Evolutionary conservation across 2,329 filamentous ascomycete genomes (phyloP).

Genomic region (Aspergillus fumigatiaffinis): DNA sequence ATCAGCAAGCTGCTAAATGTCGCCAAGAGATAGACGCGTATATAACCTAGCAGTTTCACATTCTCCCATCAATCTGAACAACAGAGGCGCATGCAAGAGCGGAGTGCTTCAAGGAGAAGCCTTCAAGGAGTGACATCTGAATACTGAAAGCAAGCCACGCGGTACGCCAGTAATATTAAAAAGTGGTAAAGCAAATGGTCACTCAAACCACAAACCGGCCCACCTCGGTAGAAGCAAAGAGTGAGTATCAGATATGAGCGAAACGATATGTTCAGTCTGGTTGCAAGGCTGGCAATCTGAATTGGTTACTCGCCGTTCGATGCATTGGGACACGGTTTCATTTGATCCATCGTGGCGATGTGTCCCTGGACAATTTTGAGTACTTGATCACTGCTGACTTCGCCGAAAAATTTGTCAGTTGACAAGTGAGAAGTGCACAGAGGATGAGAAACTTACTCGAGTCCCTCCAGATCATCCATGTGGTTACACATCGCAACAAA

Average conservation of each 20-base stretch:
- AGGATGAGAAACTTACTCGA: constrained; percentile 55
- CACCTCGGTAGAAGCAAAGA: constrained; percentile 44
- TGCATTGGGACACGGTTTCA: background rate
- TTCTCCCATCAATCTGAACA: constrained; percentile 1
- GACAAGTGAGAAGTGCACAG: constrained; percentile 9
- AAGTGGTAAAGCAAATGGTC: constrained; percentile 22
- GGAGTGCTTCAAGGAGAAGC: constrained; percentile 7
- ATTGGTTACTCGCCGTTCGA: background rate
- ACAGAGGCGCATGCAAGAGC: constrained; percentile 12
- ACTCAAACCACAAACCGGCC: constrained; percentile 43
- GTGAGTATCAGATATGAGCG: constrained; percentile 25
- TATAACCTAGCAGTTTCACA: background rate
- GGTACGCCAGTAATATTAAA: constrained; percentile 25
- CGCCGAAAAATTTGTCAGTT: background rate
- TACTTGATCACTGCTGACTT: constrained; percentile 48
- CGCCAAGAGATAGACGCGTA: constrained; percentile 12
- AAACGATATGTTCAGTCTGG: constrained; percentile 29
- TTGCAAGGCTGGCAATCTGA: constrained; percentile 18
- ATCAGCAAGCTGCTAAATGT: constrained; percentile 13
- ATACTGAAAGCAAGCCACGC: constrained; percentile 11
- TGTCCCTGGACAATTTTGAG: constrained; percentile 30
- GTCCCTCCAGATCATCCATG: constrained; percentile 90
- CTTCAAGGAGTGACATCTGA: constrained; percentile 11
- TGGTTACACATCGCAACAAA: constrained; percentile 99
- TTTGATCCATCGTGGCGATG: background rate